Evolutionary conservation across 2,329 filamentous ascomycete species (phyloP).

Genomic region (Paecilomyces variotii): DNA sequence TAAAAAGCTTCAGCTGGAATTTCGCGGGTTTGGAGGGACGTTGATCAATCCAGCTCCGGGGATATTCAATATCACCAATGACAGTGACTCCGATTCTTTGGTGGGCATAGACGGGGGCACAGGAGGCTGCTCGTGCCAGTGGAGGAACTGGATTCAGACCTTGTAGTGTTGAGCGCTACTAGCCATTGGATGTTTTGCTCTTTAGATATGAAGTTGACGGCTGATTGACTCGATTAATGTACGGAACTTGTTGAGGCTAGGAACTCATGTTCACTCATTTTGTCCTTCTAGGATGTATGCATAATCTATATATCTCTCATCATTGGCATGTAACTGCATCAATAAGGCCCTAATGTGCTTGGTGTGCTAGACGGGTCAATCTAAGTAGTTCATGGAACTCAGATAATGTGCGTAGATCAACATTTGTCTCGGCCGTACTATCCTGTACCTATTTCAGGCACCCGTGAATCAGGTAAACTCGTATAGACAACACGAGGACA

Average conservation of each 20-base stretch:
- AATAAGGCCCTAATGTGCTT: neutral
- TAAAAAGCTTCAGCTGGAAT: slow-evolving; percentile 45
- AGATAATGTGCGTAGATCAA: neutral
- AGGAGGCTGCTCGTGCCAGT: slow-evolving; percentile 53
- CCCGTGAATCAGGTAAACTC: neutral
- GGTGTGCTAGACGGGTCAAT: neutral
- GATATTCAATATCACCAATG: slow-evolving; percentile 26
- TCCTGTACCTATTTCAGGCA: neutral
- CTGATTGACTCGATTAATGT: neutral
- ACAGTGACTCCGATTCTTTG: slow-evolving; percentile 17
- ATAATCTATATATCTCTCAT: neutral
- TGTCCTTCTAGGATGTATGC: neutral
- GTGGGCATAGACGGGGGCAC: slow-evolving; percentile 50
- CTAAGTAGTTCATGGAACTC: neutral
- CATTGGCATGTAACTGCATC: neutral
- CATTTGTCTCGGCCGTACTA: neutral
- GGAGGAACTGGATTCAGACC: slow-evolving; percentile 44
- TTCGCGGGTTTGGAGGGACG: slow-evolving; percentile 43
- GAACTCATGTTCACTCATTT: neutral
- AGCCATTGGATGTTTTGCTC: neutral
- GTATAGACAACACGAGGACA: neutral
- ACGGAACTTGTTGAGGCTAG: neutral
- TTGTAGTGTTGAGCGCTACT: neutral
- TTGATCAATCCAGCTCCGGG: slow-evolving; percentile 45
- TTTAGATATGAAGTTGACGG: neutral